These are phyloP conservation scores for Choanephora cucurbitarum DNA, from an alignment of 371 early-diverging fungal species.

Conservation along the genomic window DNA sequence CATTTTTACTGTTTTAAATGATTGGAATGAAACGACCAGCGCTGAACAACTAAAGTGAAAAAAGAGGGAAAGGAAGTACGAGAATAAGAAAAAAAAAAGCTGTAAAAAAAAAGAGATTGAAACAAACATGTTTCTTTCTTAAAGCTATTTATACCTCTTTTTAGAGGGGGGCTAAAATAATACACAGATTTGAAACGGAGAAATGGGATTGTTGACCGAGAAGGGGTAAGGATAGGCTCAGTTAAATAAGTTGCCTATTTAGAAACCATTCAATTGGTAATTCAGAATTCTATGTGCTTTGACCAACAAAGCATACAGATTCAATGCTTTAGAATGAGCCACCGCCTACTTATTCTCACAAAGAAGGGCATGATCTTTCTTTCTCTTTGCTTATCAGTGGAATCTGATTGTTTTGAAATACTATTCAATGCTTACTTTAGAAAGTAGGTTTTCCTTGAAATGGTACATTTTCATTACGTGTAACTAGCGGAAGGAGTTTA, in stretches of 20 bases:
- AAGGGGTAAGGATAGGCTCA: background rate
- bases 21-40: constrained; percentile 26
- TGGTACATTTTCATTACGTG: no score
- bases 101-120: background rate
- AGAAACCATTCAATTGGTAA: background rate
- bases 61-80: background rate
- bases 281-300: background rate
- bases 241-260: background rate
- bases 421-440: no score
- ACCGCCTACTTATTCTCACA: no score
- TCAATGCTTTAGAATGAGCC: no score
- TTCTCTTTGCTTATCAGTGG: no score
- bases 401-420: no score
- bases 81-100: constrained; percentile 10
- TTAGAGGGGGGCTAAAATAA: constrained; percentile 13
- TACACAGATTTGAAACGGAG: constrained; percentile 16
- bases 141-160: background rate
- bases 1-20: constrained; percentile 24
- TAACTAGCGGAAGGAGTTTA: no score
- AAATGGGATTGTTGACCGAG: background rate
- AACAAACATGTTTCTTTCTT: constrained; percentile 1
- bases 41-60: constrained; percentile 11
- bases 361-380: no score
- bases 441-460: no score
- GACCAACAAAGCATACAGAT: background rate